Evolutionary conservation across 2,329 filamentous ascomycete species (phyloP).

Genomic region (Trichoderma sp.): DNA sequence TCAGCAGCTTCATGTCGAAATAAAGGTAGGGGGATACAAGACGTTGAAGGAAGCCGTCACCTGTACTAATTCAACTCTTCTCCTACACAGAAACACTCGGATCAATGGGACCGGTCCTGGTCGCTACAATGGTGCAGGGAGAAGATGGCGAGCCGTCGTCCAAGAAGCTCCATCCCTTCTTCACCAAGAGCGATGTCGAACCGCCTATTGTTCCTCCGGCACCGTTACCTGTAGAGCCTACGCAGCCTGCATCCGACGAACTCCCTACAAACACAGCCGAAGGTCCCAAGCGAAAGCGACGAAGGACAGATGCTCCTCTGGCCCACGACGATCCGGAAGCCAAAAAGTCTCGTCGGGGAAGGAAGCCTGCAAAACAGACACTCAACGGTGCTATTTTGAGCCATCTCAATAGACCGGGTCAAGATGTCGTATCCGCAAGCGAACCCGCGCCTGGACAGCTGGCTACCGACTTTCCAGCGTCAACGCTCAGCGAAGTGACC

Average conservation of each 20-base stretch:
- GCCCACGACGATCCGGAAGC: conserved; percentile 25
- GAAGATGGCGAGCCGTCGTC: conserved; percentile 33
- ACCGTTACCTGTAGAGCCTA: background rate
- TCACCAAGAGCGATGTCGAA: conserved; percentile 33
- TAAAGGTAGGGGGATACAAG: background rate
- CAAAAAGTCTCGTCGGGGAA: conserved; percentile 30
- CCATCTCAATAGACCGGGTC: conserved; percentile 17
- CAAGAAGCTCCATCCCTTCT: conserved; percentile 57
- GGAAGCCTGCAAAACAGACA: conserved; percentile 21
- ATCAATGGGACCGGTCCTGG: conserved; percentile 43
- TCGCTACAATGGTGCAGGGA: conserved; percentile 46
- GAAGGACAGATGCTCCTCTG: conserved; percentile 36
- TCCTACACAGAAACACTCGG: conserved; percentile 16
- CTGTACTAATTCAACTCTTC: background rate
- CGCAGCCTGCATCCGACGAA: background rate
- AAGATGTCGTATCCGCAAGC: background rate
- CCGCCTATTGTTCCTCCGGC: conserved; percentile 16
- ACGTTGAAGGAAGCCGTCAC: background rate
- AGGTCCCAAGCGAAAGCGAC: conserved; percentile 41
- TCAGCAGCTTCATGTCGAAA: background rate
- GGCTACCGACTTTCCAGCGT: conserved; percentile 15
- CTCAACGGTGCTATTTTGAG: conserved; percentile 21
- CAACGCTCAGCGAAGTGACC: conserved; percentile 22
- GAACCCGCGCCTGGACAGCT: background rate
- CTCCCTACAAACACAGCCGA: conserved; percentile 26